Percentiles rank a stretch among this genome's conserved stretches.
Conservation (phyloP, 2,329 filamentous ascomycete genomes). For the Phoma herbarum region DNA sequence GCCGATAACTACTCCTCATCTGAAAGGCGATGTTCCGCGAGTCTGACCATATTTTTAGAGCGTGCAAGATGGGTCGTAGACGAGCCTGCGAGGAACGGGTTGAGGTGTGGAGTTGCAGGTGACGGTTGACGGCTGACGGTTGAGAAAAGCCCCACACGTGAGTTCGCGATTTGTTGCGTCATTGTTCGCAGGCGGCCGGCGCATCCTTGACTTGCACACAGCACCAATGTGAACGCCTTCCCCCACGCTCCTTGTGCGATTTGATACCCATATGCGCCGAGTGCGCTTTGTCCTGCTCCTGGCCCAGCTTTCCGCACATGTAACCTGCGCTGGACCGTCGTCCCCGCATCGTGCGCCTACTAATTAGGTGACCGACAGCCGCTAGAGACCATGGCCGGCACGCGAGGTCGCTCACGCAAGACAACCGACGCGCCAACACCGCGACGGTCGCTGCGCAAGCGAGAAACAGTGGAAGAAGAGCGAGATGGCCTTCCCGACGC, state of each 20-base stretch:
- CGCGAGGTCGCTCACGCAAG: constrained; percentile 37
- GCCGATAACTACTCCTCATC: neutral
- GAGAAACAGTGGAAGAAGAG: constrained; percentile 32
- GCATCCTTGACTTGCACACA: constrained; percentile 1
- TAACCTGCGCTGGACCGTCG: neutral
- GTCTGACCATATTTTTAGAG: neutral
- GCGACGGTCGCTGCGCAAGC: constrained; percentile 38
- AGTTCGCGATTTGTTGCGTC: constrained; percentile 20
- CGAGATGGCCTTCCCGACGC: constrained; percentile 51
- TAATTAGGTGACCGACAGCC: too few species aligned
- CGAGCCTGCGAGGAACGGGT: neutral
- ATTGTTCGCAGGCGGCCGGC: constrained; percentile 10
- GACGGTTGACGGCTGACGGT: neutral
- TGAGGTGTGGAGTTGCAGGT: neutral
- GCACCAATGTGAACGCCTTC: neutral
- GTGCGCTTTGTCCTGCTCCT: neutral
- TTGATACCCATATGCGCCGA: neutral
- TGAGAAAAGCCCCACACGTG: constrained; percentile 13
- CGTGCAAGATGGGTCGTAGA: neutral
- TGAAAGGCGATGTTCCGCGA: neutral
- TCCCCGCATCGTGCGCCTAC: constrained; percentile 5
- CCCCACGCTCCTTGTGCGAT: neutral
- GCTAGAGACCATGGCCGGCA: constrained; percentile 39
- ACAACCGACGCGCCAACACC: constrained; percentile 25
- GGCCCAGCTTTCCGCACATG: neutral